phyloP scores from a whole-genome alignment of 1,284 basidiomycete species.

The Violaceomyces palustris region DNA sequence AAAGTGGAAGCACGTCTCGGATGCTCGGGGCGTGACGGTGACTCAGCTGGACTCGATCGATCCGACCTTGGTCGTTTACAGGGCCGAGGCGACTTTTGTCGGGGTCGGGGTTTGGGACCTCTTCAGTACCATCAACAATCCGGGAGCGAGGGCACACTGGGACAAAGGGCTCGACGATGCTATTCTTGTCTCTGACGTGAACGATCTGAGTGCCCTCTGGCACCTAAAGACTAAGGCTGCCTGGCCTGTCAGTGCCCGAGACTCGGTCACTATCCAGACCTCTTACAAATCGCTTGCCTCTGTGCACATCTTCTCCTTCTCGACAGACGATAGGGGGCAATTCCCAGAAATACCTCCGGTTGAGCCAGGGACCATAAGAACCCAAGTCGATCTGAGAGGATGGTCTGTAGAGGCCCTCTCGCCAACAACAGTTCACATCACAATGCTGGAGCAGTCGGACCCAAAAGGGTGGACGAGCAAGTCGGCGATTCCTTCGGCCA shows the following conservation, averaged over 20 bases:
- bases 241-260: slow-evolving; percentile 62
- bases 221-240: slow-evolving; percentile 29
- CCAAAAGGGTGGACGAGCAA: slow-evolving; percentile 97
- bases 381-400: slow-evolving; percentile 89
- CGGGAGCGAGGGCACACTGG: slow-evolving; percentile 77
- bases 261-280: slow-evolving; percentile 84
- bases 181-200: slow-evolving; percentile 71
- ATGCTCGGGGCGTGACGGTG: slow-evolving; percentile 75
- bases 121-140: slow-evolving; percentile 78
- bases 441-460: slow-evolving; percentile 91
- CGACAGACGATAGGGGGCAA: slow-evolving; percentile 77
- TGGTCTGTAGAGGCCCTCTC: slow-evolving; percentile 95
- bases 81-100: slow-evolving; percentile 95
- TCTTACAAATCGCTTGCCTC: slow-evolving; percentile 90
- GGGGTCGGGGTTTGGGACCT: slow-evolving; percentile 94
- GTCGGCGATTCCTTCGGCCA: slow-evolving; percentile 81
- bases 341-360: slow-evolving; percentile 72
- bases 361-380: slow-evolving; percentile 72
- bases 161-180: slow-evolving; percentile 86
- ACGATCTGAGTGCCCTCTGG: slow-evolving; percentile 66
- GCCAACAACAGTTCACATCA: slow-evolving; percentile 88
- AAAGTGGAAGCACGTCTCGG: slow-evolving; percentile 84
- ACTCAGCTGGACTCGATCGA: slow-evolving; percentile 91
- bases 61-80: slow-evolving; percentile 89
- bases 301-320: slow-evolving; percentile 93